Evolutionary conservation across 306 rosid genomes (phyloP).

Genomic region (Arachis hypogaea): DNA sequence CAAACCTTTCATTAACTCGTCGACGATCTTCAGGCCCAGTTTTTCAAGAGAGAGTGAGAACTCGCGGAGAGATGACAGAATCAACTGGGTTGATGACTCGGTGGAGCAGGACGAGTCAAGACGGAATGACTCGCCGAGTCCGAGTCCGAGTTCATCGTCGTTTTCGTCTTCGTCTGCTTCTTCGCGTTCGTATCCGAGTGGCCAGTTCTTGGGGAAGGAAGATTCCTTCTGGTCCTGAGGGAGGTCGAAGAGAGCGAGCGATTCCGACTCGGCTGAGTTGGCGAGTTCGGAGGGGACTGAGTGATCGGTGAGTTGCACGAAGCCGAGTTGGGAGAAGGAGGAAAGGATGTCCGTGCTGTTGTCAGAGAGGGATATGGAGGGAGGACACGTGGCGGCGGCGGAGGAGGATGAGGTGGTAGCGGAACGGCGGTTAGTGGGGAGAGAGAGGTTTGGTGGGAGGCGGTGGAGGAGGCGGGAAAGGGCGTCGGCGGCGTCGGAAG

Average conservation of each 20-base stretch:
- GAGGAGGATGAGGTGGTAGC: slow-evolving; percentile 16
- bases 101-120: slow-evolving; percentile 50
- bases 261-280: slow-evolving; percentile 74
- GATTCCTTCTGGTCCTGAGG: slow-evolving; percentile 51
- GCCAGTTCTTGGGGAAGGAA: slow-evolving; percentile 65
- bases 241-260: slow-evolving; percentile 65
- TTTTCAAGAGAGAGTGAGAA: slow-evolving; percentile 59
- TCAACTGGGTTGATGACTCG: slow-evolving; percentile 49
- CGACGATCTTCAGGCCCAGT: slow-evolving; percentile 63
- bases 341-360: slow-evolving; percentile 41
- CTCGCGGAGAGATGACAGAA: slow-evolving; percentile 47
- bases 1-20: slow-evolving; percentile 46
- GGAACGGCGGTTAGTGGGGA: slow-evolving; percentile 56
- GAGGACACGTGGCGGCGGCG: slow-evolving; percentile 51
- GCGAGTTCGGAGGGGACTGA: slow-evolving; percentile 59
- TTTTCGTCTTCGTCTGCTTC: slow-evolving; percentile 38
- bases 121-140: slow-evolving; percentile 63
- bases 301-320: slow-evolving; percentile 70
- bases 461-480: slow-evolving; percentile 78
- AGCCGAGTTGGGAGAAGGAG: slow-evolving; percentile 60
- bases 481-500: slow-evolving; percentile 63
- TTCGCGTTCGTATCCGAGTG: slow-evolving; percentile 62
- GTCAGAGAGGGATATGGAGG: slow-evolving; percentile 54
- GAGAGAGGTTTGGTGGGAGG: slow-evolving; percentile 79
- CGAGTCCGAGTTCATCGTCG: background rate